Base-by-base conservation (phyloP, 768 basidiomycete species). In the Mrakia frigida region DNA sequence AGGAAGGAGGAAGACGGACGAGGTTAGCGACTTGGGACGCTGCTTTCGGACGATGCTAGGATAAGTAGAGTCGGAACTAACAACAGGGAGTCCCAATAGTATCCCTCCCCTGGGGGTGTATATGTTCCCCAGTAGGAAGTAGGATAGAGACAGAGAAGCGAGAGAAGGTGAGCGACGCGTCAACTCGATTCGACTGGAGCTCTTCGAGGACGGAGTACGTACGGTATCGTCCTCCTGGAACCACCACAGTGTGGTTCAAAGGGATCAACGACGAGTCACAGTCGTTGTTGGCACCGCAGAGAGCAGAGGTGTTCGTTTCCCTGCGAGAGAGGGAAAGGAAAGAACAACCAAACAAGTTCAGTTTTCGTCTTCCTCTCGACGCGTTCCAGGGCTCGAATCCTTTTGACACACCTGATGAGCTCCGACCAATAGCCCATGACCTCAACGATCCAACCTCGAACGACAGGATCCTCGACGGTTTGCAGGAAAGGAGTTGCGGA, bases 241-340 rank as follows among this genome's bases (percentile, higher is more conserved):
- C 87, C 33, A 95, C 91, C 80, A 97, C 93, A 0, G 92, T 93
- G 81, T 95, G 88, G 81, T 97, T 97, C 68, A 97, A 85, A 3
- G 94, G 93, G 78, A 97, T 94, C 68, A 97, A 84, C 0, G 91
- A 87, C 82, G 92, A 91, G 83, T 93, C 91, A 82, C 94, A 98
- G 63, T 82, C 80, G 7, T 79, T 80, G 3, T 81, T 81, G 52
- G 84, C 87, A 16, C 83, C 82, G 82, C 92, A 97, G 13, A 93
- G 82, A 0, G 87, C 85, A 1, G 89, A 88, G 25, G 86, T 80
- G 79, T 96, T 93, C 6, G 93, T 94, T 2, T 85, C 86, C 21
- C 83, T 84, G 65, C 23, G 18, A 75, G 21, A 14, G 46, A 50
- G 39, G 6, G 11, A 41, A 41, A 41, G 10, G 25, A 28, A 59